A percentile compares a stretch with the other conserved stretches of the same genome.
Evolutionary conservation across 2,329 filamentous ascomycete genomes (phyloP).

Genomic region (Fusarium fracticaudum): DNA sequence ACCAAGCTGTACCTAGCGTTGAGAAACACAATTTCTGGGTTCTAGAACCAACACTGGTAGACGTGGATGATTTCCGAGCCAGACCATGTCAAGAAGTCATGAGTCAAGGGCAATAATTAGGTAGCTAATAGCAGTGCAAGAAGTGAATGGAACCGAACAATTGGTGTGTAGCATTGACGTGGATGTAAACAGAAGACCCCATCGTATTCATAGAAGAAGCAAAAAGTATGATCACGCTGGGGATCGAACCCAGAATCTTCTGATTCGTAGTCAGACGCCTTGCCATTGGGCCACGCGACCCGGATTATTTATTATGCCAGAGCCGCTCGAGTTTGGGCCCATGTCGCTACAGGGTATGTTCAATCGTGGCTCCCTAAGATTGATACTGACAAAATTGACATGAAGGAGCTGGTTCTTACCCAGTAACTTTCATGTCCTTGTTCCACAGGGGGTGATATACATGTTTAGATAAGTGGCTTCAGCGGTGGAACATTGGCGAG

Average conservation of each 20-base stretch:
- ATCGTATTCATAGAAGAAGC: neutral
- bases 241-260: constrained; percentile 36
- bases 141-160: accelerated
- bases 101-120: no score
- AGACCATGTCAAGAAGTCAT: neutral
- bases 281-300: constrained; percentile 33
- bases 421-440: neutral
- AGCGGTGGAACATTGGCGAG: neutral
- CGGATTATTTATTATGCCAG: neutral
- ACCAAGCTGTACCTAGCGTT: neutral
- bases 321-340: accelerated
- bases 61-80: neutral
- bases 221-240: constrained; percentile 21
- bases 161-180: accelerated
- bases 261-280: constrained; percentile 36
- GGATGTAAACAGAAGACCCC: neutral
- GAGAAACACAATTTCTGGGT: accelerated
- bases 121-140: no score
- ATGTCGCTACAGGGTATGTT: neutral
- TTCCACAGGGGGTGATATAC: neutral
- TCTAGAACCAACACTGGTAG: neutral
- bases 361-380: neutral
- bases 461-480: neutral
- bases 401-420: neutral
- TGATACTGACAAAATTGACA: neutral